Base-by-base conservation (phyloP, 305 asterid genomes). In the Striga hermonthica region DNA sequence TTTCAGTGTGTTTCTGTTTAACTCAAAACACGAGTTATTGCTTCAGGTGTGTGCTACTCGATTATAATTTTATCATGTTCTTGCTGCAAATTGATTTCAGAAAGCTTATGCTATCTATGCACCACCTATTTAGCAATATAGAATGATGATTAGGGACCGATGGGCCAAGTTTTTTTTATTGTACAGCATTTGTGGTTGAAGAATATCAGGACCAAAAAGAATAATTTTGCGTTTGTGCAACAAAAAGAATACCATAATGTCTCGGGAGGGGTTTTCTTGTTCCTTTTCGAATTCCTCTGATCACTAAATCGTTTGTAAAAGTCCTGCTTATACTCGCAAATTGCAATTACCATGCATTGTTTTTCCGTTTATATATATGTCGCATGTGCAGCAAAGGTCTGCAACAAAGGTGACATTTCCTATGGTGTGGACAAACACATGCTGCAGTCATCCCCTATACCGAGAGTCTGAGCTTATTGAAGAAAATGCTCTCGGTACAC, bases 1-100 rank as follows among this genome's bases (percentile, higher is more conserved):
- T 69, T 91, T 91, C 83, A 91, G 97, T 56, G 95, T 89, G 54
- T 91, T 91, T 65, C 78, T 91, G 44, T 91, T 91, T 67, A 91
- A 91, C 86, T 87, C 96, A 7, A 87, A 86, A 40, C 73, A 73
- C 40, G 98, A 91, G 81, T 71, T 88, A 44, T 79, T 91, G 77
- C 93, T 89, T 74, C 95, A 86, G 88, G 91, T 87, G 76, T 61
- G 58, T 66, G 12, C 34, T 64, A 9, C 56, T 57, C 47, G 41
- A 35, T 49, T 59, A 22, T 63, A 71, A 2, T 5, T 6, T 28
- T 68, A 22, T 22, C 31, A 0, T 22, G 31, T 22, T 22, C 31
- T 2, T 22, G 31, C 31, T 22, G 31, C 31, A 22, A 22, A 22
- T 2, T 22, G 31, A 22, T 22, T 22, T 22, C 31, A 22, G 31